Base-by-base conservation (phyloP, 78 protist genomes). In the Chrysochromulina parva region DNA sequence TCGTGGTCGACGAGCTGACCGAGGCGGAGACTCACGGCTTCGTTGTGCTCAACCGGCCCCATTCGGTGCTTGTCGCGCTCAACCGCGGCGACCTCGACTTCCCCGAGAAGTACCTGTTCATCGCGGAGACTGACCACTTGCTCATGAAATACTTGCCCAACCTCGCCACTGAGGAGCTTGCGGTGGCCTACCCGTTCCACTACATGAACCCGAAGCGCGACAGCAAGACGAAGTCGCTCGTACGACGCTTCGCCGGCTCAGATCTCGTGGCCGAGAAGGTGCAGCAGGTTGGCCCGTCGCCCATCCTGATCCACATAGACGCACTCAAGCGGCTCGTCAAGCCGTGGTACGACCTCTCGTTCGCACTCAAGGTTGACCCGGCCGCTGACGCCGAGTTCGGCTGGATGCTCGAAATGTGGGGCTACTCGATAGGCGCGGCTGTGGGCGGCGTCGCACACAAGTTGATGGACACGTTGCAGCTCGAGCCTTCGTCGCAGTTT, bases 351-450 rank as follows among this genome's bases (percentile, higher is more conserved):
- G 22, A 74, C 55, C 3, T 74, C 55, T 74, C 82, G 26, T 38
- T 48, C 26, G 53, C 54, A 5, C 13, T 74, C 38, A 74, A 74
- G 82, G 57, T 53, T 22, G 82, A 74, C 82, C 55, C 55, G 57
- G 82, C 38, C 19, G 82, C 82, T 11, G 82, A 74, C 82, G 55
- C 53, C 57, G 57, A 48, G 55, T 74, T 74, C 82, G 14, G 14
- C 53, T 74, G 82, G 82, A 48, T 74, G 57, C 82, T 74, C 58
- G 82, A 74, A 55, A 74, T 74, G 82, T 74, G 82, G 82, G 82
- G 82, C 50, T 74, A 74, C 82, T 74, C 82, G 48, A 17, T 69
- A 13, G 78, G 50, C 4, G 38, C 52, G 14, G 78, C 78, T 11
- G 13, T 3, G n/a, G 52, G 3, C 50, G n/a, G 48, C 53, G n/a